These are phyloP conservation scores for Tremella fuciformis DNA, from an alignment of 768 basidiomycete genomes.

Conservation along the genomic window DNA sequence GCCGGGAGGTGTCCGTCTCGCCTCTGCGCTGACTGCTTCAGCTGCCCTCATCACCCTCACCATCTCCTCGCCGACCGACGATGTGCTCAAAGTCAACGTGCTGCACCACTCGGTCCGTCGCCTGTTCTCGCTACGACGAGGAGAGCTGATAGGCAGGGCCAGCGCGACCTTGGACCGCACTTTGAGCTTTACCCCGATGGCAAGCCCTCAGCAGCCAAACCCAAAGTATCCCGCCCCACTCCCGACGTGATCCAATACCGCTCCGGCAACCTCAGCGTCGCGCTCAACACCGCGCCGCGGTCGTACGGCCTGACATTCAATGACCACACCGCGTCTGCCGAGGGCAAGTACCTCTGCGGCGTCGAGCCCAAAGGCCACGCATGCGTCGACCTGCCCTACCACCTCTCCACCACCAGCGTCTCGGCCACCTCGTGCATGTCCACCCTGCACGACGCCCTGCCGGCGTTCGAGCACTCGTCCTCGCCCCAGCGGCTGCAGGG, in stretches of 20 bases:
- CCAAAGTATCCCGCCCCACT: slow-evolving; percentile 48
- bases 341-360: slow-evolving; percentile 19
- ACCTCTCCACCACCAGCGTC: slow-evolving; percentile 48
- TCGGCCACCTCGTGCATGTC: slow-evolving; percentile 60
- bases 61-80: slow-evolving; percentile 43
- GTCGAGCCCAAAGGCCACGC: slow-evolving; percentile 38
- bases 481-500: slow-evolving; percentile 45
- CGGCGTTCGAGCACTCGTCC: slow-evolving; percentile 47
- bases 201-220: slow-evolving; percentile 54
- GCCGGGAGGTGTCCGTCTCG: slow-evolving; percentile 13
- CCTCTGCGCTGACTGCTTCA: slow-evolving; percentile 11
- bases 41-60: slow-evolving; percentile 56
- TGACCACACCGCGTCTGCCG: slow-evolving; percentile 9
- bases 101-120: no score
- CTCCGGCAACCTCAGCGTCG: slow-evolving; percentile 19
- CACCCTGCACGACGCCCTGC: slow-evolving; percentile 53
- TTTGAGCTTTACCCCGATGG: slow-evolving; percentile 66
- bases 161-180: slow-evolving; percentile 47
- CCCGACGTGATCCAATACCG: slow-evolving; percentile 42
- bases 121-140: neutral
- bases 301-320: slow-evolving; percentile 23
- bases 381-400: slow-evolving; percentile 45
- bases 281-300: slow-evolving; percentile 15
- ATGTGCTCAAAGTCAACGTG: slow-evolving; percentile 45
- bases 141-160: neutral